Evolutionary conservation across 805 yeast species (phyloP), one percentile per base, ranked within the genome.

Genomic region (Candida hispaniensis): DNA sequence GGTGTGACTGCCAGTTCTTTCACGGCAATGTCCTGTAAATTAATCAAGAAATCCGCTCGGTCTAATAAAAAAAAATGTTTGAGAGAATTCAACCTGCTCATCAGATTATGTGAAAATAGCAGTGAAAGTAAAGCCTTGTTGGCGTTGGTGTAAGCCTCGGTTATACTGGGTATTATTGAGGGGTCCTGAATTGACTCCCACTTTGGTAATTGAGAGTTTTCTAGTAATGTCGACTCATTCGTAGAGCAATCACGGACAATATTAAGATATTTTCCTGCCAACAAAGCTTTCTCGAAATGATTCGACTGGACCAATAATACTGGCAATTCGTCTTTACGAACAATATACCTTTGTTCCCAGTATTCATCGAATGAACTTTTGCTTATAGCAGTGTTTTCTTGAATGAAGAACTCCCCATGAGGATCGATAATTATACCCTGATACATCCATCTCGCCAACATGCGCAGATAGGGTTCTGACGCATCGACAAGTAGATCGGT

Each of bases 181-280:
- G 64, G 49, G 15, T 59, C 63, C 29, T 56, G 66, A 45, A 49
- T 51, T 46, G 48, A 60, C 38, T 26, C 51, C 46, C 36, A 60
- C 51, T 14, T n/a, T n/a, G n/a, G n/a, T 30, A 2, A 51, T 47
- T 4, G 50, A 48, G 40, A 51, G 42, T 50, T 63, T 52, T 40
- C 56, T 55, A 40, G 59, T 24, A 22, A 51, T 50, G 26, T 48
- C 49, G 0, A 47, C 47, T 3, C 70, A 57, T 0, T 76, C 78
- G 47, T n/a, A n/a, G n/a, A n/a, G n/a, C 80, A 74, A 39, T 67
- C 73, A 38, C 71, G 66, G 26, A 79, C 63, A 3, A 88, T 75
- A 47, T 82, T 80, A 39, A 85, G 59, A 46, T 76, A 76, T 55
- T 83, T 86, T 2, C 99, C 99, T 0, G 95, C 81, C 33, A 74